Conservation (phyloP, 257 asterid species). For the Capsicum pubescens region DNA sequence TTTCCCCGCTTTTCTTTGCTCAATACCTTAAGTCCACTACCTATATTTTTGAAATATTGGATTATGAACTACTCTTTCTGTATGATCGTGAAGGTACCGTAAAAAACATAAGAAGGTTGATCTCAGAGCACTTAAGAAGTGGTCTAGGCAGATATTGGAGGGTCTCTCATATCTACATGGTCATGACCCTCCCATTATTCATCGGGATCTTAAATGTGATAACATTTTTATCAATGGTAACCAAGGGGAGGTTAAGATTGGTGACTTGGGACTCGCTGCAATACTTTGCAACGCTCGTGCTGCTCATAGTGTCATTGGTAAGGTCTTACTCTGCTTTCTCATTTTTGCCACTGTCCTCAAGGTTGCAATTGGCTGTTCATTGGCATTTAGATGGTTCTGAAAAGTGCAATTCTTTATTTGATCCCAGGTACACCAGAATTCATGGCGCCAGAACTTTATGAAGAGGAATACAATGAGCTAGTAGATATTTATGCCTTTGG, state of each 20-base stretch:
- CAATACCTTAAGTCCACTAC: not conserved
- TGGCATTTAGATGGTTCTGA: constrained; percentile 17
- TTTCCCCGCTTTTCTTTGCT: not conserved
- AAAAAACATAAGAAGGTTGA: constrained; percentile 93
- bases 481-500: constrained; percentile 97
- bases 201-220: constrained; percentile 90
- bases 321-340: constrained; percentile 31
- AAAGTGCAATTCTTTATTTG: constrained; percentile 29
- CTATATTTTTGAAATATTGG: not conserved
- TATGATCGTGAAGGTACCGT: constrained; percentile 63
- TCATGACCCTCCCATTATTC: constrained; percentile 95
- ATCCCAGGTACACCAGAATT: constrained; percentile 89
- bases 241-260: constrained; percentile 96
- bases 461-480: constrained; percentile 94
- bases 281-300: constrained; percentile 84
- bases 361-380: constrained; percentile 3
- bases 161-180: constrained; percentile 91
- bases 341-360: not conserved
- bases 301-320: constrained; percentile 97
- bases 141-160: constrained; percentile 94
- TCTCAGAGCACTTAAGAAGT: constrained; percentile 88
- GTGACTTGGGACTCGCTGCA: constrained; percentile 95
- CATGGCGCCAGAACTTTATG: constrained; percentile 97
- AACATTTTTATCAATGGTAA: constrained; percentile 91
- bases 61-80: constrained; percentile 26